phyloP scores from a whole-genome alignment of 106 monocot species.

The Amphibolis antarctica region DNA sequence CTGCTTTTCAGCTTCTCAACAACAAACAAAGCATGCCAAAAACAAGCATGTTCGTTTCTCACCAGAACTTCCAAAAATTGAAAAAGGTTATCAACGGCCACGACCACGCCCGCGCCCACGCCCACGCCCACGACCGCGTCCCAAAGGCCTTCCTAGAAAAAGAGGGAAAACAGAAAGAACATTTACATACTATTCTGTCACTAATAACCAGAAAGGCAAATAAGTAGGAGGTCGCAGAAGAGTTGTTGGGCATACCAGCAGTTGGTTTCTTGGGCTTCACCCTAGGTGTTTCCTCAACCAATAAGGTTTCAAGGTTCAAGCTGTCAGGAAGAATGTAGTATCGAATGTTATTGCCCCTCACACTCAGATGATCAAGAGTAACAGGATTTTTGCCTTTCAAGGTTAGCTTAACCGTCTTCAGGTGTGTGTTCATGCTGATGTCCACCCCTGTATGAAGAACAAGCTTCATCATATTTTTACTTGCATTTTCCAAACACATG shows the following conservation, averaged over 20 bases:
- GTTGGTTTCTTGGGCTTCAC: conserved; percentile 92
- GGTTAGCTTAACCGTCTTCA: conserved; percentile 89
- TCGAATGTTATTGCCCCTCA: conserved; percentile 85
- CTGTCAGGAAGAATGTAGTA: conserved; percentile 94
- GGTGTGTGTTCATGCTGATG: conserved; percentile 93
- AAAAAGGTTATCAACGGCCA: conserved; percentile 25
- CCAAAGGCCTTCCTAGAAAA: conserved; percentile 43
- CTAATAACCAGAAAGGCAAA: background rate
- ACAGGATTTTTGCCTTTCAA: conserved; percentile 87
- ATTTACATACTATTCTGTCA: background rate
- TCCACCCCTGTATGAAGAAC: conserved; percentile 59
- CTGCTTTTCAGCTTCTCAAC: no score
- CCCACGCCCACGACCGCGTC: conserved; percentile 60
- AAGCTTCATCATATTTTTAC: no score
- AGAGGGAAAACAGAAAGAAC: background rate
- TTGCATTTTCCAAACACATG: no score
- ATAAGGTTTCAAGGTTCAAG: conserved; percentile 82
- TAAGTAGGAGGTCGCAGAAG: background rate
- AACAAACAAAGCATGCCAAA: no score
- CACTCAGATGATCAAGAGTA: conserved; percentile 80
- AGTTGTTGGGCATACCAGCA: no score
- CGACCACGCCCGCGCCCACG: conserved; percentile 70
- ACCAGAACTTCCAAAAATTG: no score
- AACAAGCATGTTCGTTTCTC: no score
- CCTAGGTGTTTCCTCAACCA: conserved; percentile 90